Base-by-base conservation (phyloP, 2,329 filamentous ascomycete genomes). In the Ophiosphaerella korrae region DNA sequence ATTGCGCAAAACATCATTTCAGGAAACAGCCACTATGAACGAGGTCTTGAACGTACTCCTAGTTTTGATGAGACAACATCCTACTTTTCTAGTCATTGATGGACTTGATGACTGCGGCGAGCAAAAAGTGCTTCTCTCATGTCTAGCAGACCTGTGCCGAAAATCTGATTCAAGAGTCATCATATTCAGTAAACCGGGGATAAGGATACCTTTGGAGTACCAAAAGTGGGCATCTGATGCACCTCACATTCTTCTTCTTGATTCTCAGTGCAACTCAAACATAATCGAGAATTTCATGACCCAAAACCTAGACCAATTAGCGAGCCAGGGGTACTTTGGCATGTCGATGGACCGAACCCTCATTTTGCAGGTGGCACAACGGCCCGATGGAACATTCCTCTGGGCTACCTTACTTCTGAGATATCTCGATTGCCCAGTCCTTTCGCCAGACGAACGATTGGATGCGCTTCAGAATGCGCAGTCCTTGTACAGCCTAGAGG, bases 81-180 rank as follows among this genome's bases (percentile, higher is more conserved):
- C 68, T 8, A 70, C 63, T 3, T 71, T 66, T 29, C 35, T 71
- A 8, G 59, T 67, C 39, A 55, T 71, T 31, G 68, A 71, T 31
- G 68, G 68, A 1, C 39, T 68, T 12, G 66, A 71, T 32, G 64
- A 67, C 39, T 65, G 66, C 42, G 55, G 35, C 35, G 61, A 70
- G 40, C 24, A 45, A 7, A 43, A 58, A 8, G 9, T 43, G 4
- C 57, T 70, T 24, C 58, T 71, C 7, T 45, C 50, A 7, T 50
- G 35, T 11, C 36, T 71, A 31, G 59, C 60, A 16, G 52, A 59
- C 32, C n/a, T 70, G 12, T 67, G 62, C 45, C 53, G 60, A 5
- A 58, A 48, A 16, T 60, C 64, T 9, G 68, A 70, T 39, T 42
- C 59, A 13, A 58, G 58, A 38, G 57, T 58, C 4, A 53, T 70